Evolutionary conservation across 805 yeast species (phyloP).

Genomic region (Komagataella pseudopastoris): DNA sequence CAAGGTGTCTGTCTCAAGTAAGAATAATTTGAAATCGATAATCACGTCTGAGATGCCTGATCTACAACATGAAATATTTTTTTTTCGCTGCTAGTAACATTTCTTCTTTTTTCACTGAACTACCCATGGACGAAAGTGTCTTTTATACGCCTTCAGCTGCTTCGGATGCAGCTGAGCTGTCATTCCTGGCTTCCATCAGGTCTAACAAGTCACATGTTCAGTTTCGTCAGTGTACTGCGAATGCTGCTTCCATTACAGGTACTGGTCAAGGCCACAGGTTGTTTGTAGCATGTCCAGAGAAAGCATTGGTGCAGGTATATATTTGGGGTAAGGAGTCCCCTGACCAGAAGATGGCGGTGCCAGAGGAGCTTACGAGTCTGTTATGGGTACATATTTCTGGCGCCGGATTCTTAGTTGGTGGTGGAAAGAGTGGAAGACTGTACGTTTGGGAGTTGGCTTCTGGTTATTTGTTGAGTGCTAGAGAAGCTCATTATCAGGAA

Average conservation of each 20-base stretch:
- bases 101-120: background rate
- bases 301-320: constrained; percentile 67
- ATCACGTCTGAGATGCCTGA: background rate
- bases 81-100: background rate
- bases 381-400: constrained; percentile 22
- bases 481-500: constrained; percentile 76
- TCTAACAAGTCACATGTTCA: constrained; percentile 32
- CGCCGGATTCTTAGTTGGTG: constrained; percentile 50
- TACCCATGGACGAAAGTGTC: constrained; percentile 22
- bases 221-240: constrained; percentile 39
- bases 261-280: constrained; percentile 34
- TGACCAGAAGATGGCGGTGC: constrained; percentile 73
- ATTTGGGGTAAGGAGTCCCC: constrained; percentile 55
- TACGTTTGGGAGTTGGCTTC: constrained; percentile 78
- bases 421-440: constrained; percentile 61
- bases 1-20: background rate
- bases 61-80: background rate
- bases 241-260: constrained; percentile 34
- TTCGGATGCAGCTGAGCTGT: constrained; percentile 12
- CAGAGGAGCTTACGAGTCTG: constrained; percentile 60
- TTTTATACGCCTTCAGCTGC: constrained; percentile 26
- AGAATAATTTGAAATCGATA: background rate
- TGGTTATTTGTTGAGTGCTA: constrained; percentile 59
- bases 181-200: constrained; percentile 25
- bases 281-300: constrained; percentile 52